These are phyloP conservation scores for Rosa hybrid DNA, from an alignment of 331 rosid species.

Conservation along the genomic window DNA sequence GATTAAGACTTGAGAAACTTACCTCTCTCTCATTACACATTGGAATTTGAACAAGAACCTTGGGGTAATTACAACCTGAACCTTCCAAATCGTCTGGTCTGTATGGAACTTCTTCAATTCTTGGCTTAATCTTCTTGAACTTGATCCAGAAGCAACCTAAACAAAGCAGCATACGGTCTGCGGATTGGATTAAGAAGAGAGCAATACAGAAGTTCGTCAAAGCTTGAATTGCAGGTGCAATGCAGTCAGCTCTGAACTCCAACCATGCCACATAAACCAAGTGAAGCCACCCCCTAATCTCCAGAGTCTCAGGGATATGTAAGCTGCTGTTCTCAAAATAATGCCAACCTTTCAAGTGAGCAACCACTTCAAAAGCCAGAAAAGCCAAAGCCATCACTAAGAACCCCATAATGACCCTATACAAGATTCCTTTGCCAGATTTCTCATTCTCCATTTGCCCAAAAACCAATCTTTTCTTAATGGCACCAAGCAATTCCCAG, in stretches of 20 bases:
- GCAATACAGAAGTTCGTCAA: slow-evolving; percentile 27
- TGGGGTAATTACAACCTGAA: slow-evolving; percentile 36
- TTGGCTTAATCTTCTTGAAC: slow-evolving; percentile 27
- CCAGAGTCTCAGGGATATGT: slow-evolving; percentile 23
- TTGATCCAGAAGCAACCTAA: slow-evolving; percentile 31
- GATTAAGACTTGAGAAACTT: neutral
- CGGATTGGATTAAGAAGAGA: slow-evolving; percentile 28
- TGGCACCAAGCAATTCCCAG: slow-evolving; percentile 28
- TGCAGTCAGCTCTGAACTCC: slow-evolving; percentile 25
- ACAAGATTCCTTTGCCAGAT: slow-evolving; percentile 21
- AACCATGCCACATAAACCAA: slow-evolving; percentile 23
- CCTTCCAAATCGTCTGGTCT: slow-evolving; percentile 29
- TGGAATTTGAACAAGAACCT: slow-evolving; percentile 43
- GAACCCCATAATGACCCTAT: slow-evolving; percentile 23
- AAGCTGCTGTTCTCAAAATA: slow-evolving; percentile 19
- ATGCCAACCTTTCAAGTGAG: slow-evolving; percentile 29
- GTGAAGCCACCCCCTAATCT: slow-evolving; percentile 23
- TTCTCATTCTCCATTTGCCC: slow-evolving; percentile 30
- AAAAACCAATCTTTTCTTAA: slow-evolving; percentile 40
- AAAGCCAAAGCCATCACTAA: slow-evolving; percentile 23
- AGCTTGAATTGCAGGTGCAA: slow-evolving; percentile 30
- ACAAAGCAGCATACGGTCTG: slow-evolving; percentile 25
- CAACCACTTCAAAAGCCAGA: slow-evolving; percentile 26
- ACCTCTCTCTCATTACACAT: slow-evolving; percentile 65
- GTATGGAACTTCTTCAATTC: neutral